Evolutionary conservation across 169 alveolate species (phyloP).

Genomic region (Plasmodium reichenowi): DNA sequence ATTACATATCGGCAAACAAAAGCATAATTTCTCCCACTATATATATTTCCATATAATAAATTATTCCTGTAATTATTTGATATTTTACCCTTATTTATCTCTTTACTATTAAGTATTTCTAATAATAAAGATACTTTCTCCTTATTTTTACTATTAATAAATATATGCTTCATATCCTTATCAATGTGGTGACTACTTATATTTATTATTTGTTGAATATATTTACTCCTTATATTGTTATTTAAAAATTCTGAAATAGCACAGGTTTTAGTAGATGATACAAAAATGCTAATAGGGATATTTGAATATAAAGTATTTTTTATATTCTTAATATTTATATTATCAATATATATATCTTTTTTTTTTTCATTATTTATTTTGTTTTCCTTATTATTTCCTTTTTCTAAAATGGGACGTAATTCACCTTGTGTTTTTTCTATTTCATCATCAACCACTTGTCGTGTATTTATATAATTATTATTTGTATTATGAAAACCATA

Average conservation of each 20-base stretch:
- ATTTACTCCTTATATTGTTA: slow-evolving; percentile 67
- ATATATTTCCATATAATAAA: neutral
- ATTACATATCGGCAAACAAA: slow-evolving; percentile 52
- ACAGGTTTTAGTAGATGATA: slow-evolving; percentile 72
- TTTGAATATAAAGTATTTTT: slow-evolving; percentile 55
- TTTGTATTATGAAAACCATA: neutral
- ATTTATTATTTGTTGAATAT: slow-evolving; percentile 60
- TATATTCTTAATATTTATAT: slow-evolving; percentile 19
- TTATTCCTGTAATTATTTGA: neutral
- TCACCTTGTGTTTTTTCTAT: neutral
- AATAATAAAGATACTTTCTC: slow-evolving; percentile 59
- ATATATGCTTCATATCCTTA: slow-evolving; percentile 50
- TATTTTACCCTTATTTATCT: neutral
- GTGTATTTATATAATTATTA: neutral
- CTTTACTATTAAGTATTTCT: slow-evolving; percentile 40
- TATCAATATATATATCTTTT: slow-evolving; percentile 4
- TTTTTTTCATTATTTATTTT: neutral
- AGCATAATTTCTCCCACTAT: neutral
- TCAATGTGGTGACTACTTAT: slow-evolving; percentile 59
- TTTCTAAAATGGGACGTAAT: neutral
- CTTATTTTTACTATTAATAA: slow-evolving; percentile 75
- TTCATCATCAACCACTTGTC: neutral
- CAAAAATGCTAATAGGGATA: slow-evolving; percentile 68
- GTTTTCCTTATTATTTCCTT: neutral
- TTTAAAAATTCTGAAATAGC: slow-evolving; percentile 61